A percentile compares a stretch with the other conserved stretches of the same genome.
Evolutionary conservation across 2,329 filamentous ascomycete species (phyloP).

Genomic region (Scolecobasidium constrictum): DNA sequence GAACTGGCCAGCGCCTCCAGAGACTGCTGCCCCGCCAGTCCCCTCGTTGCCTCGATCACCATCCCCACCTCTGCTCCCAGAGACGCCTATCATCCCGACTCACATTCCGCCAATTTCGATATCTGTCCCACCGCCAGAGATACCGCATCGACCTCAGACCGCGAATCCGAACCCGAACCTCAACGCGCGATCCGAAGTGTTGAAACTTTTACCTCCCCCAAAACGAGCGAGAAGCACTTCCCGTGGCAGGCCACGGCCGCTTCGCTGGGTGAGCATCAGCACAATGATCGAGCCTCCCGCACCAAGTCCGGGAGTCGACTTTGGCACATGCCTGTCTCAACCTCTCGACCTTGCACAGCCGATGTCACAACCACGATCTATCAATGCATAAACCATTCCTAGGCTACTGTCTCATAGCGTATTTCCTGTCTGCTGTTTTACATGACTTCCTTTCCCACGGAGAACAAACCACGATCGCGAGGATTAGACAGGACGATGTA

Average conservation of each 20-base stretch:
- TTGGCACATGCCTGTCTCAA: slow-evolving; percentile 1
- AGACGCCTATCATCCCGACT: not conserved
- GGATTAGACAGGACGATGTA: too few relatives aligned
- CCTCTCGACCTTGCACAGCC: slow-evolving; percentile 2
- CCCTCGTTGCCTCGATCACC: not conserved
- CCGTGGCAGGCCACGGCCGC: not conserved
- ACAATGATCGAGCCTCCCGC: slow-evolving; percentile 1
- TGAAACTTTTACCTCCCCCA: slow-evolving; percentile 3
- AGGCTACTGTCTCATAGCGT: too few relatives aligned
- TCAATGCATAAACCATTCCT: not conserved
- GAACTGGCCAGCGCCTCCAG: slow-evolving; percentile 3
- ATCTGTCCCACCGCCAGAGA: not conserved
- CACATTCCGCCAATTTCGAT: not conserved
- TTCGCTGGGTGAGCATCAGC: slow-evolving; percentile 4
- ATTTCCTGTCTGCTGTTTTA: too few relatives aligned
- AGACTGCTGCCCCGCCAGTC: not conserved
- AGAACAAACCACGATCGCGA: too few relatives aligned
- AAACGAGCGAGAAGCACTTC: not conserved
- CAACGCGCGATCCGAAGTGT: not conserved
- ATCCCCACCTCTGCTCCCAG: too few relatives aligned
- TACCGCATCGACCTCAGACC: not conserved
- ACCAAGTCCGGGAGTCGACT: slow-evolving; percentile 6
- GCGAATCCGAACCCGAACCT: not conserved
- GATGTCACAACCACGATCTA: too few relatives aligned
- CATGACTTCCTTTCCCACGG: too few relatives aligned